Conservation (phyloP, 805 yeast genomes). For the Yamadazyma tumulicola region DNA sequence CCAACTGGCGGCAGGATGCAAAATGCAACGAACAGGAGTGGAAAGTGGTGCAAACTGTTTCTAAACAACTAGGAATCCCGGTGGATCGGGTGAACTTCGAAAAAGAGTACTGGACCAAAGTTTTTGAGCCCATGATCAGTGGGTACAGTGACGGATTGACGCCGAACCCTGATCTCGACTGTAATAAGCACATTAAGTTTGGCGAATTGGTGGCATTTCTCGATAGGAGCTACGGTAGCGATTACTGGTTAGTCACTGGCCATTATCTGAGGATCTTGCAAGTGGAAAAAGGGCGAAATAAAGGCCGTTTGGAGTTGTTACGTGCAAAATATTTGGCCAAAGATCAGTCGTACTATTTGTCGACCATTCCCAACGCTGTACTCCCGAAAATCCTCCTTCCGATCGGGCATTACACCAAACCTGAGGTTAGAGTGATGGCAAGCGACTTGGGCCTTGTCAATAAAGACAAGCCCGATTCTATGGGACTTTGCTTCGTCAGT, state of each 20-base stretch:
- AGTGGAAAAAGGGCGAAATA: conserved; percentile 21
- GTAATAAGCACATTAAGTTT: conserved; percentile 83
- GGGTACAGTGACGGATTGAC: conserved; percentile 71
- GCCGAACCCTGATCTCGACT: conserved; percentile 92
- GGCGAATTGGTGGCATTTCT: conserved; percentile 68
- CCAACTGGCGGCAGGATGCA: conserved; percentile 75
- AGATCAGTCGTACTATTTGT: conserved; percentile 89
- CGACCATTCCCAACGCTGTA: conserved; percentile 52
- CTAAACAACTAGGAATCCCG: conserved; percentile 58
- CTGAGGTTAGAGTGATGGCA: conserved; percentile 71
- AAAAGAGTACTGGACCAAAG: conserved; percentile 87
- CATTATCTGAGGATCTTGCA: conserved; percentile 63
- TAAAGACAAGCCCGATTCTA: conserved; percentile 86
- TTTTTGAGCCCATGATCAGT: conserved; percentile 87
- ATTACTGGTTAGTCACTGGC: conserved; percentile 95
- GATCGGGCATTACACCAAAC: conserved; percentile 72
- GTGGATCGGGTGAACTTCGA: conserved; percentile 81
- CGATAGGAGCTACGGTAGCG: conserved; percentile 26
- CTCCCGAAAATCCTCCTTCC: conserved; percentile 65
- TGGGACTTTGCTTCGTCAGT: conserved; percentile 89
- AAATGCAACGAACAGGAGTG: conserved; percentile 84
- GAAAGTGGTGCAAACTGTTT: conserved; percentile 73
- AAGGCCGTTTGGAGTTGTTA: conserved; percentile 40
- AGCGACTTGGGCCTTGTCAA: conserved; percentile 48
- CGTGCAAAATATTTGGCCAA: conserved; percentile 59